Evolutionary conservation across 164 flowering plant genomes (phyloP).

Genomic region (Hamamelis virginiana): DNA sequence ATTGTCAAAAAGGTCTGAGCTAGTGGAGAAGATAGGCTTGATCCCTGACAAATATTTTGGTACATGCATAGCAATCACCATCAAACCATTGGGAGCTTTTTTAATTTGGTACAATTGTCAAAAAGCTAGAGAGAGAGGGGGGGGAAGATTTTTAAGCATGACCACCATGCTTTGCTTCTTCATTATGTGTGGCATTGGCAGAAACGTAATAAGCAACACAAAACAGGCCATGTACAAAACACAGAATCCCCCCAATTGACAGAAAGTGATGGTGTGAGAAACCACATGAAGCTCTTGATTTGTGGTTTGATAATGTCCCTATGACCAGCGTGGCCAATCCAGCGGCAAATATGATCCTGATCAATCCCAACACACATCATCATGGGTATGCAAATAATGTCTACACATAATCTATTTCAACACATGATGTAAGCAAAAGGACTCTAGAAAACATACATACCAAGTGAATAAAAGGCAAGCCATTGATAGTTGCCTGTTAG

Average conservation of each 20-base stretch:
- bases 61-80: too few species aligned
- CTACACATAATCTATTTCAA: too few species aligned
- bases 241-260: constrained; percentile 77
- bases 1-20: neutral
- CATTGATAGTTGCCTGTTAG: constrained; percentile 57
- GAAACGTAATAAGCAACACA: constrained; percentile 65
- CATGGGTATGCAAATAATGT: too few species aligned
- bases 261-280: constrained; percentile 69
- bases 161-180: constrained; percentile 14
- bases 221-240: constrained; percentile 79
- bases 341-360: constrained; percentile 70
- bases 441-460: constrained; percentile 43
- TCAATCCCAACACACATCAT: constrained; percentile 1
- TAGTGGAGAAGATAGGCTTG: too few species aligned
- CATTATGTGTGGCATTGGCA: constrained; percentile 35
- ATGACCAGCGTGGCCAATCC: constrained; percentile 62
- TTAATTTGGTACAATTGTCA: too few species aligned
- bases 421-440: too few species aligned
- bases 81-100: too few species aligned
- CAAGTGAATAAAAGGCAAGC: constrained; percentile 72
- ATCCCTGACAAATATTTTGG: too few species aligned
- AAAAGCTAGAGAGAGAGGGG: neutral
- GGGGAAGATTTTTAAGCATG: neutral
- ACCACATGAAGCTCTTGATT: constrained; percentile 74
- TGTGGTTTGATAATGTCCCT: constrained; percentile 67